phyloP scores from a whole-genome alignment of 208 protist genomes.

The Trypanosoma lewisi region DNA sequence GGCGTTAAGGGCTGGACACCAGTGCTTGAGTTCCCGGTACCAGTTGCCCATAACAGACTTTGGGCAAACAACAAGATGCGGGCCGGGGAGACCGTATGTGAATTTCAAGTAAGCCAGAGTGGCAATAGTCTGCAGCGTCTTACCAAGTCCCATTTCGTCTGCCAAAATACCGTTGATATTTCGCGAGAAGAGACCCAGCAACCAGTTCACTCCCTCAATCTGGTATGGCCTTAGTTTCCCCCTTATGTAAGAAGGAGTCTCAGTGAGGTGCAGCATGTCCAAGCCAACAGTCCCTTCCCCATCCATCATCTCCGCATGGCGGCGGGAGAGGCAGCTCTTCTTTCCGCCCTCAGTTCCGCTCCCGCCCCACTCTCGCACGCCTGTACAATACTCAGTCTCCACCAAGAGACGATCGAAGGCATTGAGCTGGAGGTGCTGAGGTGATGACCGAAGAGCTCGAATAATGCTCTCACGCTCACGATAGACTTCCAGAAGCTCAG shows the following conservation, averaged over 20 bases:
- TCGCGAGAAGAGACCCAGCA: conserved; percentile 94
- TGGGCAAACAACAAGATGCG: conserved; percentile 96
- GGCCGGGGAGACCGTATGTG: conserved; percentile 86
- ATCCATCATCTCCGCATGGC: conserved; percentile 19
- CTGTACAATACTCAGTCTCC: conserved; percentile 89
- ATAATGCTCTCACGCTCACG: conserved; percentile 70
- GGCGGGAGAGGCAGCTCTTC: conserved; percentile 26
- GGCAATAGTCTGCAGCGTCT: conserved; percentile 97
- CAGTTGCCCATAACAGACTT: conserved; percentile 98
- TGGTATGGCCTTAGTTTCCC: conserved; percentile 97
- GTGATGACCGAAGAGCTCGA: conserved; percentile 49
- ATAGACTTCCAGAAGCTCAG: conserved; percentile 43
- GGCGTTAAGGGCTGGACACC: conserved; percentile 92
- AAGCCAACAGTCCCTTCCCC: conserved; percentile 51
- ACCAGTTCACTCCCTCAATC: conserved; percentile 98
- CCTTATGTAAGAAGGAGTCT: conserved; percentile 87
- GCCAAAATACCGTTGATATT: conserved; percentile 98
- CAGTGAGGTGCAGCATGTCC: conserved; percentile 70
- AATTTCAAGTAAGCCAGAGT: conserved; percentile 96
- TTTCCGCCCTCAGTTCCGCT: conserved; percentile 1
- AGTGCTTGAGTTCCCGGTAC: conserved; percentile 96
- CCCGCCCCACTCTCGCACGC: conserved; percentile 70
- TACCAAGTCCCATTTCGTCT: conserved; percentile 99
- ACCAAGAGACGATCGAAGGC: conserved; percentile 74
- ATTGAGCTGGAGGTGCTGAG: conserved; percentile 52